phyloP scores from a whole-genome alignment of 495 filamentous ascomycete species.

The Mycothermus thermophilus region DNA sequence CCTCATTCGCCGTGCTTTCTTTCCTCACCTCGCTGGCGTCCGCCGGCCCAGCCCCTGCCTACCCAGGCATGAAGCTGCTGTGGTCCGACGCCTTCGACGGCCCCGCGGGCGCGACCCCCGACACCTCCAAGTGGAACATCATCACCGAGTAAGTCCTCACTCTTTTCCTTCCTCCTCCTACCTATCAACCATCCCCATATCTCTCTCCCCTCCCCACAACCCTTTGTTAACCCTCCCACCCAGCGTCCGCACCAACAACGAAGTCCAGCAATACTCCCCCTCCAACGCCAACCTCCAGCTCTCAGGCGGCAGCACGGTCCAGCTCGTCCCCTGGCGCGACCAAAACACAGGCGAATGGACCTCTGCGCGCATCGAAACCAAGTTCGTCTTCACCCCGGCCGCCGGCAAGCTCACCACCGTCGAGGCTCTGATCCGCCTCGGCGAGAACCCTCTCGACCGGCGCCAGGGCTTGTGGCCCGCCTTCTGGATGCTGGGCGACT shows the following conservation, averaged over 20 bases:
- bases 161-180: background rate
- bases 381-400: slow-evolving; percentile 26
- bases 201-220: background rate
- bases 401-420: slow-evolving; percentile 28
- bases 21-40: slow-evolving; percentile 14
- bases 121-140: slow-evolving; percentile 23
- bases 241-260: slow-evolving; percentile 33
- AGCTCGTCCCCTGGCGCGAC: slow-evolving; percentile 30
- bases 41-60: slow-evolving; percentile 9
- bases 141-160: slow-evolving; percentile 17
- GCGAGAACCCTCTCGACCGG: slow-evolving; percentile 13
- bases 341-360: slow-evolving; percentile 28
- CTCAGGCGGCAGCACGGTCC: slow-evolving; percentile 32
- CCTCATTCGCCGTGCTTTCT: slow-evolving; percentile 6
- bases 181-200: no score
- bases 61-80: slow-evolving; percentile 14
- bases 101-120: slow-evolving; percentile 9
- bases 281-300: slow-evolving; percentile 32
- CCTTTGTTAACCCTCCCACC: background rate
- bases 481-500: slow-evolving; percentile 39
- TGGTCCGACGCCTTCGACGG: slow-evolving; percentile 20
- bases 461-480: slow-evolving; percentile 42
- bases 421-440: slow-evolving; percentile 29
- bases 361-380: slow-evolving; percentile 36
- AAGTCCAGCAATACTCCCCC: slow-evolving; percentile 28